A percentile compares a stretch with the other conserved stretches of the same genome.
These are phyloP conservation scores for Musa troglodytarum DNA, from an alignment of 176 grass and related monocot genomes.

Conservation along the genomic window DNA sequence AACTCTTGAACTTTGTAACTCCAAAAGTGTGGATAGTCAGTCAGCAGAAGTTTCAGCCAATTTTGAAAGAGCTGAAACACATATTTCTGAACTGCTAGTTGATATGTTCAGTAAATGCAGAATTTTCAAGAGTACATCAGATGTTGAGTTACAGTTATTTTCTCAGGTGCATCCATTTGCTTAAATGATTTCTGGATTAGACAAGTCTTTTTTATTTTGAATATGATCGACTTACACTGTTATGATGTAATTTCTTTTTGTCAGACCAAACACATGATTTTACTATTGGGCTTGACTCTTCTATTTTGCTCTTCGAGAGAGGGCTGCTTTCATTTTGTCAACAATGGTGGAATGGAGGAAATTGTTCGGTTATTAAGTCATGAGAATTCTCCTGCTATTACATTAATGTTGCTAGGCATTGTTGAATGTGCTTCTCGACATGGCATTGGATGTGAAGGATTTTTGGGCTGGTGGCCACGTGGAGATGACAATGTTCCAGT, in stretches of 20 bases:
- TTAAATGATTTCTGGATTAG: neutral
- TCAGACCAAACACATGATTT: slow-evolving; percentile 55
- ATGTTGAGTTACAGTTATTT: slow-evolving; percentile 35
- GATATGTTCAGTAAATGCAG: slow-evolving; percentile 50
- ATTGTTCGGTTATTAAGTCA: slow-evolving; percentile 54
- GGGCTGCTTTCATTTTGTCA: slow-evolving; percentile 77
- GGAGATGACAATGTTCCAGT: slow-evolving; percentile 37
- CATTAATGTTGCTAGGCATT: slow-evolving; percentile 70
- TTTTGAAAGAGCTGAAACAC: slow-evolving; percentile 29
- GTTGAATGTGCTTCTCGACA: slow-evolving; percentile 66
- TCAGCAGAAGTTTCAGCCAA: slow-evolving; percentile 26
- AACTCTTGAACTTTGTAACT: slow-evolving; percentile 55
- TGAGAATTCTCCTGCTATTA: slow-evolving; percentile 54
- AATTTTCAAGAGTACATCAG: slow-evolving; percentile 42
- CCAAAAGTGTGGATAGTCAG: slow-evolving; percentile 22
- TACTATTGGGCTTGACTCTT: slow-evolving; percentile 67
- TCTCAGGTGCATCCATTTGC: slow-evolving; percentile 48
- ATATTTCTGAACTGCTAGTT: slow-evolving; percentile 38
- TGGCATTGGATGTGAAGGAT: slow-evolving; percentile 83
- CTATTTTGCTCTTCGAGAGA: slow-evolving; percentile 83
- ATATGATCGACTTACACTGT: neutral
- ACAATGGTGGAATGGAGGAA: slow-evolving; percentile 74
- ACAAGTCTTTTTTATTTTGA: neutral
- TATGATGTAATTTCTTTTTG: slow-evolving; percentile 7
- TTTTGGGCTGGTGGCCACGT: slow-evolving; percentile 81